Conservation (phyloP, 129 eudicot species). For the Helianthus tuberosus region DNA sequence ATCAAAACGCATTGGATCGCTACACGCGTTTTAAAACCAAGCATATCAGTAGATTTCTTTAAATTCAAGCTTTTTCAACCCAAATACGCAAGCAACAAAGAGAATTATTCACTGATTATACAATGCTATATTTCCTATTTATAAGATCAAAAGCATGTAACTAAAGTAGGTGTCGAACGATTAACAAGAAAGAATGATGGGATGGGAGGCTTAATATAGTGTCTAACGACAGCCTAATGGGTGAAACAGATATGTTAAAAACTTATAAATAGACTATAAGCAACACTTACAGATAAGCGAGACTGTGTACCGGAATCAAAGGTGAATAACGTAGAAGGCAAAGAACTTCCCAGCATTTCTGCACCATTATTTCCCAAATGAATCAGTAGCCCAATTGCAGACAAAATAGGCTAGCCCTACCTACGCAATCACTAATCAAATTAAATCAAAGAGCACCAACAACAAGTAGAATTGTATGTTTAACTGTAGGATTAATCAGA, state of each 20-base stretch:
- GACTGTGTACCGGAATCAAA: slow-evolving; percentile 42
- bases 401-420: too few species aligned
- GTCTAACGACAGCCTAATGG: not conserved
- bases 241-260: not conserved
- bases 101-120: slow-evolving; percentile 7
- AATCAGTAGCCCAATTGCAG: too few species aligned
- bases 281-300: slow-evolving; percentile 51
- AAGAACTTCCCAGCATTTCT: slow-evolving; percentile 76
- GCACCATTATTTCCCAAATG: slow-evolving; percentile 1
- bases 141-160: not conserved
- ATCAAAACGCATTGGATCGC: too few species aligned
- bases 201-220: not conserved
- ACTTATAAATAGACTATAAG: not conserved
- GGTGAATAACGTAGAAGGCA: slow-evolving; percentile 50
- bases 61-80: not conserved
- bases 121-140: not conserved
- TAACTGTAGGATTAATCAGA: not conserved
- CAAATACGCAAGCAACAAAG: slow-evolving; percentile 5
- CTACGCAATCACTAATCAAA: not conserved
- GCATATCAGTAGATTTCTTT: not conserved
- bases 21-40: too few species aligned
- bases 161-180: not conserved
- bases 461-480: not conserved
- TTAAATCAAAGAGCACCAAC: not conserved
- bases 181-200: not conserved